A percentile compares a stretch with the other conserved stretches of the same genome.
phyloP scores from a whole-genome alignment of 352 stramenopile genomes.

The Phytophthora ohioensis region DNA sequence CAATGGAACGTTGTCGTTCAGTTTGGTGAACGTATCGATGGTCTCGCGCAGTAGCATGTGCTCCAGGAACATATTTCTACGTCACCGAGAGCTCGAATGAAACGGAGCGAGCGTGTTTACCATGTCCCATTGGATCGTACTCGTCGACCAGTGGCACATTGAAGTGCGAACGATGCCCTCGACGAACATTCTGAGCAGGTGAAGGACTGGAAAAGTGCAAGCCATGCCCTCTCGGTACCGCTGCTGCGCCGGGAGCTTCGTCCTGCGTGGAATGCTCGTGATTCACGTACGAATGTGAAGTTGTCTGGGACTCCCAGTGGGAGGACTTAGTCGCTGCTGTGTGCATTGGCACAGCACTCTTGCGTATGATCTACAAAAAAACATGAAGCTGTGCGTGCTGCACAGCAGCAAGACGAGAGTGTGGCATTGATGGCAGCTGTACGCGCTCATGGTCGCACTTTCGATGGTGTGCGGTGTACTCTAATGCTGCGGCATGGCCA shows the following conservation, averaged over 20 bases:
- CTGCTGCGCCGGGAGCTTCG: constrained; percentile 42
- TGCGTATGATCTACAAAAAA: constrained; percentile 42
- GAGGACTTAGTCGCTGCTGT: constrained; percentile 48
- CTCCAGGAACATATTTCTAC: constrained; percentile 43
- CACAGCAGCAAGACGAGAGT: constrained; percentile 49
- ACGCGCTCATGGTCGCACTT: constrained; percentile 58
- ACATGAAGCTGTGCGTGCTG: constrained; percentile 33
- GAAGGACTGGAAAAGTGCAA: constrained; percentile 51
- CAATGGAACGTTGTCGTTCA: constrained; percentile 17
- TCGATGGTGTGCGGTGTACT: constrained; percentile 39
- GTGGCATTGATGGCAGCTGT: constrained; percentile 58
- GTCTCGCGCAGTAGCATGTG: constrained; percentile 42
- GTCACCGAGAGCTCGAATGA: neutral
- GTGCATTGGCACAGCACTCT: constrained; percentile 25
- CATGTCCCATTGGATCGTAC: constrained; percentile 51
- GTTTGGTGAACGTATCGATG: constrained; percentile 33
- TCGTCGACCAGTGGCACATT: constrained; percentile 40
- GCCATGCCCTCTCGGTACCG: constrained; percentile 47
- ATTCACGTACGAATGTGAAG: constrained; percentile 58
- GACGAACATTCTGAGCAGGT: constrained; percentile 45
- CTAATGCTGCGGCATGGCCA: constrained; percentile 49
- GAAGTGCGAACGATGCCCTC: constrained; percentile 47
- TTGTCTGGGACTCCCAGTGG: constrained; percentile 46
- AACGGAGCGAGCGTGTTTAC: constrained; percentile 25
- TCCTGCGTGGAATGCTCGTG: constrained; percentile 58